These are phyloP conservation scores for Millerago galiae DNA, from an alignment of 805 yeast genomes.

Conservation along the genomic window DNA sequence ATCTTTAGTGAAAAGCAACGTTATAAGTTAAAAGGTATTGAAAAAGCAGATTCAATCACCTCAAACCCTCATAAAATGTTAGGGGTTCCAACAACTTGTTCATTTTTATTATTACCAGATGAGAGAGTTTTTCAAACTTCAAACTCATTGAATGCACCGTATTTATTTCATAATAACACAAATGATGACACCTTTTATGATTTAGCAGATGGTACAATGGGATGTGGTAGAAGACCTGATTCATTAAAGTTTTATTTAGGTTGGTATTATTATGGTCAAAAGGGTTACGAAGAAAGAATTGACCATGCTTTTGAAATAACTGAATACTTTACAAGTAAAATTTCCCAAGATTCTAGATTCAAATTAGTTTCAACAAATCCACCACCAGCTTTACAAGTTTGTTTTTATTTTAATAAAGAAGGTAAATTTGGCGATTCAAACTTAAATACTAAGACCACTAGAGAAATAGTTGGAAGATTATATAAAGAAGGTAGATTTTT, in stretches of 20 bases:
- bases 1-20: conserved; percentile 50
- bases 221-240: conserved; percentile 85
- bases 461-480: conserved; percentile 53
- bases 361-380: conserved; percentile 47
- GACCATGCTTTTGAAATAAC: conserved; percentile 69
- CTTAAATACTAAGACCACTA: conserved; percentile 48
- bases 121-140: conserved; percentile 59
- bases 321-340: conserved; percentile 47
- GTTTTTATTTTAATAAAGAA: conserved; percentile 63
- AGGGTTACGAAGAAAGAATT: conserved; percentile 59
- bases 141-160: conserved; percentile 75
- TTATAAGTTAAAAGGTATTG: conserved; percentile 48
- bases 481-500: conserved; percentile 61
- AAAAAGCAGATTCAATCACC: conserved; percentile 69
- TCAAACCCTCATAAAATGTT: conserved; percentile 83
- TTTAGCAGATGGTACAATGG: conserved; percentile 87
- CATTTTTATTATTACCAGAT: conserved; percentile 69
- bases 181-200: conserved; percentile 55
- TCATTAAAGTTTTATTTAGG: conserved; percentile 70
- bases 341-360: conserved; percentile 37
- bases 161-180: conserved; percentile 59
- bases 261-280: conserved; percentile 73
- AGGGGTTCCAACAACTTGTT: conserved; percentile 77
- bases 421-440: conserved; percentile 25
- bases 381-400: conserved; percentile 78